Evolutionary conservation across 805 yeast species (phyloP).

Genomic region (Helenozyma rhizophorensis): DNA sequence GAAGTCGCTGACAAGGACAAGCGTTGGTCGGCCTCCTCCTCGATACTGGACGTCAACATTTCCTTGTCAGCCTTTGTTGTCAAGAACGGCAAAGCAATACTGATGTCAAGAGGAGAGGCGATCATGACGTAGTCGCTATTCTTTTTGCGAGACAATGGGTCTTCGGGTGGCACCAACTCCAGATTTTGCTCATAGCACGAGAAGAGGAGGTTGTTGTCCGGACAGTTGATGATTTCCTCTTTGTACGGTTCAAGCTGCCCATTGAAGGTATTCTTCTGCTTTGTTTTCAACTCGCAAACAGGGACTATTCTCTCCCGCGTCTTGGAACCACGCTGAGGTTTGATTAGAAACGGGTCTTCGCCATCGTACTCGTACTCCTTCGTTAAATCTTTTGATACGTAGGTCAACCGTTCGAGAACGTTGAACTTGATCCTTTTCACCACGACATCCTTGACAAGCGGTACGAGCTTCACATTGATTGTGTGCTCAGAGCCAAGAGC

Average conservation of each 20-base stretch:
- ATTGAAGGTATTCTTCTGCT: conserved; percentile 29
- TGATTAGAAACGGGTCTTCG: conserved; percentile 15
- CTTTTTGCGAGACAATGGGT: neutral
- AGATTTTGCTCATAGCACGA: conserved; percentile 41
- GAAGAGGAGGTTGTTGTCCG: conserved; percentile 57
- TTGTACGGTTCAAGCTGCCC: conserved; percentile 41
- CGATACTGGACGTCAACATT: conserved; percentile 17
- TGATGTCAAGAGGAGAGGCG: conserved; percentile 41
- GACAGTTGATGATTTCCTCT: conserved; percentile 57
- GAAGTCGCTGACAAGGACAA: conserved; percentile 3
- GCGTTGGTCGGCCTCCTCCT: conserved; percentile 6
- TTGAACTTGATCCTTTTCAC: conserved; percentile 64
- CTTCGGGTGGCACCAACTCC: too few relatives aligned
- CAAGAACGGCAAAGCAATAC: conserved; percentile 40
- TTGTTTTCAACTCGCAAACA: conserved; percentile 62
- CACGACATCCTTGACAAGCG: conserved; percentile 56
- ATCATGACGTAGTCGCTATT: conserved; percentile 21
- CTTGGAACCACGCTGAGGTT: neutral
- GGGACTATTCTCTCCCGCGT: conserved; percentile 50
- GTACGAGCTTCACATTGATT: conserved; percentile 62
- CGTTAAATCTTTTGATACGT: conserved; percentile 51
- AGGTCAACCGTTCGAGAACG: conserved; percentile 62
- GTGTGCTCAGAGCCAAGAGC: conserved; percentile 57
- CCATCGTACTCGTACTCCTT: conserved; percentile 51
- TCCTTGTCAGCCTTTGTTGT: conserved; percentile 35